A percentile compares a stretch with the other conserved stretches of the same genome.
Evolutionary conservation across 768 basidiomycete genomes (phyloP).

Genomic region (Kwoniella dejecticola): DNA sequence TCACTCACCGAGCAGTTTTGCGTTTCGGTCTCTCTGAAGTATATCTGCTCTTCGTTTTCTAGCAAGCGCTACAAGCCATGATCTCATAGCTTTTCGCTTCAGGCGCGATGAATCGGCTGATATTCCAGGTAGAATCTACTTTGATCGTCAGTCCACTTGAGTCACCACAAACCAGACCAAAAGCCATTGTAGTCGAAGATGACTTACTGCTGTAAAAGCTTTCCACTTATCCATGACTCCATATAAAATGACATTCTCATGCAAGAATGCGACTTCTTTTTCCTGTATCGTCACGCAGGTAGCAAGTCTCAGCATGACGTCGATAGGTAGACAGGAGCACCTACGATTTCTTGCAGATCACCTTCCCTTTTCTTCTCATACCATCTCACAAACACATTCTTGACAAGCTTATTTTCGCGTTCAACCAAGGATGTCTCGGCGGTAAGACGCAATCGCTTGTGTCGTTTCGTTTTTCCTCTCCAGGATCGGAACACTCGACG

Average conservation of each 20-base stretch:
- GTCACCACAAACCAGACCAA: not conserved
- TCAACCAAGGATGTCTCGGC: not conserved
- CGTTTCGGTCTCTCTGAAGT: slow-evolving; percentile 8
- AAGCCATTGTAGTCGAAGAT: not conserved
- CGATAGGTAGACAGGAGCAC: not conserved
- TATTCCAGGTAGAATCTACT: slow-evolving; percentile 22
- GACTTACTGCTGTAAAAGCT: slow-evolving; percentile 19
- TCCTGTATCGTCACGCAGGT: slow-evolving; percentile 27
- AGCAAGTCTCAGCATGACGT: too few relatives aligned
- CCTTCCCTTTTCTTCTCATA: slow-evolving; percentile 22
- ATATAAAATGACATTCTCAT: slow-evolving; percentile 46
- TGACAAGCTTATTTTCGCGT: slow-evolving; percentile 10
- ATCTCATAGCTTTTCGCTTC: slow-evolving; percentile 5
- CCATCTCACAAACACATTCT: slow-evolving; percentile 20
- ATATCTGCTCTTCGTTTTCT: slow-evolving; percentile 6
- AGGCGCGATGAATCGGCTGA: slow-evolving; percentile 9
- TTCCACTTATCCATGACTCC: slow-evolving; percentile 47
- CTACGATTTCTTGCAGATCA: slow-evolving; percentile 32
- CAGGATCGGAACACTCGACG: slow-evolving; percentile 18
- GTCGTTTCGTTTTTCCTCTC: slow-evolving; percentile 9
- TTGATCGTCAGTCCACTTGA: not conserved
- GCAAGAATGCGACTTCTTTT: slow-evolving; percentile 31
- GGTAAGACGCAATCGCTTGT: slow-evolving; percentile 7
- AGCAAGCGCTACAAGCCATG: slow-evolving; percentile 12
- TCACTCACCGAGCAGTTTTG: slow-evolving; percentile 16